A percentile compares a stretch with the other conserved stretches of the same genome.
These are phyloP conservation scores for Boletus reticuloceps DNA, from an alignment of 768 basidiomycete genomes.

Conservation along the genomic window DNA sequence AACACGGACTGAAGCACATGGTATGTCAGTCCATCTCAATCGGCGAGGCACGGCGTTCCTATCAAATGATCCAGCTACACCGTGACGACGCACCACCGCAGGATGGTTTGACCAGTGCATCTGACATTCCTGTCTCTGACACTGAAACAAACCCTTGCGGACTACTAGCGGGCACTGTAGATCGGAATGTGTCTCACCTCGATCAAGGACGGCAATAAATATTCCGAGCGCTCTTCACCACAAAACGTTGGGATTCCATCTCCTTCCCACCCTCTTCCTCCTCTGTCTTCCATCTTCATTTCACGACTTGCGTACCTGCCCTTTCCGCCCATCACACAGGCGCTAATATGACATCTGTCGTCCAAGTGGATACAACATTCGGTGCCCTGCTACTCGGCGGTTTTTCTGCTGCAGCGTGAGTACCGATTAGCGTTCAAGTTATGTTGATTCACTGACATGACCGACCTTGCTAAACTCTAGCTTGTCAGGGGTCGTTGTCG, in stretches of 20 bases:
- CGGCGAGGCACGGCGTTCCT: too few relatives aligned
- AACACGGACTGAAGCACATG: too few relatives aligned
- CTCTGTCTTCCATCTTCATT: background rate
- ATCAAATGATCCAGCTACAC: too few relatives aligned
- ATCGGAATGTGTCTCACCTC: background rate
- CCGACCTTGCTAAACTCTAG: slow-evolving; percentile 6
- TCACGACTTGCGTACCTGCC: background rate
- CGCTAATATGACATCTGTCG: slow-evolving; percentile 6
- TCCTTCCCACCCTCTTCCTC: background rate
- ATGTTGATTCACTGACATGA: background rate
- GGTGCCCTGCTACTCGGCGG: slow-evolving; percentile 32
- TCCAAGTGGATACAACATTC: slow-evolving; percentile 16
- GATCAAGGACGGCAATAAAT: background rate
- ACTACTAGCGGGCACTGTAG: too few relatives aligned
- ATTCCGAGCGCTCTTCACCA: background rate
- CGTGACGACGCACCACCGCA: too few relatives aligned
- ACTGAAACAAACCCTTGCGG: background rate
- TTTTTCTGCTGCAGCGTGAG: slow-evolving; percentile 29
- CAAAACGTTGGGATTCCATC: background rate
- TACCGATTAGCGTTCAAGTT: background rate
- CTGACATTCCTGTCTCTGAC: background rate
- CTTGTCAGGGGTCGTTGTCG: slow-evolving; percentile 27
- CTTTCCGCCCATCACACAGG: background rate
- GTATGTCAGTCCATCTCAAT: too few relatives aligned
- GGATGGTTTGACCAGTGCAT: too few relatives aligned